Evolutionary conservation across 305 asterid genomes (phyloP).

Genomic region (Fraxinus paxiana): DNA sequence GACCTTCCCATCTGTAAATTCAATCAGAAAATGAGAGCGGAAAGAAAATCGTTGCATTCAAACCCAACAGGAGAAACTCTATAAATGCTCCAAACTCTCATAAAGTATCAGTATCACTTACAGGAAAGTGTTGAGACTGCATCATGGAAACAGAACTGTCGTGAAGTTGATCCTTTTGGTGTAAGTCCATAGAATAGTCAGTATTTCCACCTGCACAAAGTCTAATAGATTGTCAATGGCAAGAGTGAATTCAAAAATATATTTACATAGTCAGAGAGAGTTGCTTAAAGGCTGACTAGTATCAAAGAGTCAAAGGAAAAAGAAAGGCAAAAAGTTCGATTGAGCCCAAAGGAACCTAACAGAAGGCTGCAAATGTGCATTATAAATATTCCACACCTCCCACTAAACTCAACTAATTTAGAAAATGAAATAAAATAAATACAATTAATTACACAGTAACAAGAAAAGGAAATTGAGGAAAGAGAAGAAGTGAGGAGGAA

Average conservation of each 20-base stretch:
- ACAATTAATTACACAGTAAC: not conserved
- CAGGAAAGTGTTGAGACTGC: slow-evolving; percentile 93
- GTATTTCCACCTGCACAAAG: slow-evolving; percentile 67
- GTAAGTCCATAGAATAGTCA: slow-evolving; percentile 76
- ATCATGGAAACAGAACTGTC: slow-evolving; percentile 79
- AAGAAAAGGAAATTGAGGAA: not conserved
- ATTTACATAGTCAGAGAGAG: not conserved
- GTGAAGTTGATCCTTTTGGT: slow-evolving; percentile 91
- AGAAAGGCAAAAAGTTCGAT: not conserved
- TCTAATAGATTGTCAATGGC: slow-evolving; percentile 22
- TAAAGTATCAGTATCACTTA: slow-evolving; percentile 35
- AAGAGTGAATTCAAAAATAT: not conserved
- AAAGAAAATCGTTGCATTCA: not conserved
- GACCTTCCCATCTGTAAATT: slow-evolving; percentile 88
- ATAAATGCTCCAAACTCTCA: not conserved
- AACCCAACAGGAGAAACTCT: not conserved
- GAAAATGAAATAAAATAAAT: not conserved
- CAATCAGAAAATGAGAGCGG: slow-evolving; percentile 27
- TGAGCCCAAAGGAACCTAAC: not conserved
- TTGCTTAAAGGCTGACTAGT: not conserved
- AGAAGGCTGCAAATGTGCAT: not conserved
- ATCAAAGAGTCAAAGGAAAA: not conserved
- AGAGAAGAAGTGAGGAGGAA: not conserved
- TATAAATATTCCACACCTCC: not conserved
- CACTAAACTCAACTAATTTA: not conserved